phyloP scores from a whole-genome alignment of 208 protist species.

The Leishmania turanica region DNA sequence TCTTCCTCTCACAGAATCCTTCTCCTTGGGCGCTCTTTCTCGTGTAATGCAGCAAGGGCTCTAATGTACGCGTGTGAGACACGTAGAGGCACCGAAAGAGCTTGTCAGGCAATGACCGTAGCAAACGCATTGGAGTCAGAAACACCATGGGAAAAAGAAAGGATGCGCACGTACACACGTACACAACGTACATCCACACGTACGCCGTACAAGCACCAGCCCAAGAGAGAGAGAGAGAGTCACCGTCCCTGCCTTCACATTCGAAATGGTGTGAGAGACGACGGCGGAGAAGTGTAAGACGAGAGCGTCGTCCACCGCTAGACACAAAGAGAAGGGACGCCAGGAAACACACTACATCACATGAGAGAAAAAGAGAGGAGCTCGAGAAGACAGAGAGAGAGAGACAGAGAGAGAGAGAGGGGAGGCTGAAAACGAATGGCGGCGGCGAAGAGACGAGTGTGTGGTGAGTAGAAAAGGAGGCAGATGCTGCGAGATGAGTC shows the following conservation, averaged over 20 bases:
- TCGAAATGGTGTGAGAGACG: not conserved
- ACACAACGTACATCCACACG: not conserved
- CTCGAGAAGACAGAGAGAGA: not conserved
- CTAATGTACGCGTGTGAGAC: not conserved
- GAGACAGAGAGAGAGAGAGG: not conserved
- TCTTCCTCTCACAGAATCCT: not conserved
- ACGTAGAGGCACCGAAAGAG: not conserved
- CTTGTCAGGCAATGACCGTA: not conserved
- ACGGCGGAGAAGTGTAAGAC: not conserved
- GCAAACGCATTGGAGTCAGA: not conserved
- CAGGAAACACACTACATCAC: not conserved
- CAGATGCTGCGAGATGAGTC: not conserved
- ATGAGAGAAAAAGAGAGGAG: not conserved
- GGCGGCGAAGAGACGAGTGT: not conserved
- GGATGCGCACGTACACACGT: not conserved
- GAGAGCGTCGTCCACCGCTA: not conserved
- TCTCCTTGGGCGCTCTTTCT: not conserved
- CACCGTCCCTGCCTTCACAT: not conserved
- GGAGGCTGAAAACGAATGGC: not conserved
- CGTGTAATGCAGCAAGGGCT: not conserved
- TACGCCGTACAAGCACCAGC: not conserved
- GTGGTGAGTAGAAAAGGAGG: not conserved
- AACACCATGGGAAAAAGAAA: not conserved
- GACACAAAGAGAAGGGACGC: not conserved
- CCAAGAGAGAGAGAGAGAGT: not conserved